Evolutionary conservation across 2,329 filamentous ascomycete genomes (phyloP).

Genomic region (Colletotrichum brevisporum): DNA sequence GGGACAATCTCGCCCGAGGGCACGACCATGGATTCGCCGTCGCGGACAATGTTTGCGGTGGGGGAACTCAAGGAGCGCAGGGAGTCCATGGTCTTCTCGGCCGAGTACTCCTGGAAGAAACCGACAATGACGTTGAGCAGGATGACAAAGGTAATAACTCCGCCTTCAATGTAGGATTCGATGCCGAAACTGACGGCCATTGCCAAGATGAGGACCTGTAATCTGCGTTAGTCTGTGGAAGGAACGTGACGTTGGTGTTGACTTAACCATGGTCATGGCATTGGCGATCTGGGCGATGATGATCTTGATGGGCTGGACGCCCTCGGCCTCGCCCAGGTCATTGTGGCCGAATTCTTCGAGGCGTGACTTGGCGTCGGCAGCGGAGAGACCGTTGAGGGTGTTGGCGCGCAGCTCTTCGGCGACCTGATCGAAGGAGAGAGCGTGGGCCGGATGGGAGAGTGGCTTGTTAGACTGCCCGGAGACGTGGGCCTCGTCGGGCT

Average conservation of each 20-base stretch:
- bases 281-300: constrained; percentile 74
- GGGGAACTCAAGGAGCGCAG: constrained; percentile 64
- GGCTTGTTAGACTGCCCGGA: constrained; percentile 54
- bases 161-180: constrained; percentile 67
- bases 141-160: constrained; percentile 66
- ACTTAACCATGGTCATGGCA: constrained; percentile 72
- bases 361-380: constrained; percentile 63
- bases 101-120: constrained; percentile 67
- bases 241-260: constrained; percentile 19
- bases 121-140: constrained; percentile 67
- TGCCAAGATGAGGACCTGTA: constrained; percentile 60
- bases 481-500: constrained; percentile 47
- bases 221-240: background rate
- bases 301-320: constrained; percentile 71
- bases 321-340: constrained; percentile 69
- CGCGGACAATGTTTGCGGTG: constrained; percentile 63
- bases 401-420: constrained; percentile 67
- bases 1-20: constrained; percentile 67
- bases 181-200: constrained; percentile 68
- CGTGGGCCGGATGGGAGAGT: constrained; percentile 71
- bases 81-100: constrained; percentile 68
- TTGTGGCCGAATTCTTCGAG: constrained; percentile 71
- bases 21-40: constrained; percentile 62
- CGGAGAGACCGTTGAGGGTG: constrained; percentile 67
- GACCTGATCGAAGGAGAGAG: constrained; percentile 63